phyloP scores from a whole-genome alignment of 2,329 filamentous ascomycete species.

The Gaeumannomyces tritici region DNA sequence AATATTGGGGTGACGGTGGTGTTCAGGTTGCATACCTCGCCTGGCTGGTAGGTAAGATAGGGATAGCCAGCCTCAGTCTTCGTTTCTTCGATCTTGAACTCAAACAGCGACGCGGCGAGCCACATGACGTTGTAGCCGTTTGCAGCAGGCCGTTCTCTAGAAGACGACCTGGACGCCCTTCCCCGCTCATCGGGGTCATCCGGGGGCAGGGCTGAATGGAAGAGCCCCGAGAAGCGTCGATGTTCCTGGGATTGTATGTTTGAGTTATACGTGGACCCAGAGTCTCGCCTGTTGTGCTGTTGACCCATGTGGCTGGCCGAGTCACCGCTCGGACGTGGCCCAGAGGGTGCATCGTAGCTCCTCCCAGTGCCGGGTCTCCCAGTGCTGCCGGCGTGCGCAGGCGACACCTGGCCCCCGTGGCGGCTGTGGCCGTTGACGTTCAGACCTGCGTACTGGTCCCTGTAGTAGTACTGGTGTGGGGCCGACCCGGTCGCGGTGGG shows the following conservation, averaged over 20 bases:
- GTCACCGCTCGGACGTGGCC: constrained; percentile 13
- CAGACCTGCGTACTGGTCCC: constrained; percentile 38
- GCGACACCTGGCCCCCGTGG: background rate
- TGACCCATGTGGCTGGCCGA: constrained; percentile 4
- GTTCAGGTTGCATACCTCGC: constrained; percentile 51
- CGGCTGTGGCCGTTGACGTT: constrained; percentile 13
- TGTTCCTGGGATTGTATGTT: constrained; percentile 26
- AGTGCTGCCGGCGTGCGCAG: constrained; percentile 14
- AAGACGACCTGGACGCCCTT: constrained; percentile 48
- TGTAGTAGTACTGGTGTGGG: constrained; percentile 46
- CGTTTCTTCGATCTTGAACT: constrained; percentile 92
- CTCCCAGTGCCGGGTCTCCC: constrained; percentile 50
- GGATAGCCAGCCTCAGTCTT: constrained; percentile 91
- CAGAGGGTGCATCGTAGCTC: constrained; percentile 42
- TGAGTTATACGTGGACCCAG: constrained; percentile 44
- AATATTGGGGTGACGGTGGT: constrained; percentile 14
- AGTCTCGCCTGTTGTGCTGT: constrained; percentile 38
- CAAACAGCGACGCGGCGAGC: constrained; percentile 86
- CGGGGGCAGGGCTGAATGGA: constrained; percentile 78
- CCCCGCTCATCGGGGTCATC: constrained; percentile 49
- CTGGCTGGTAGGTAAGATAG: constrained; percentile 89
- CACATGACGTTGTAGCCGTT: constrained; percentile 69
- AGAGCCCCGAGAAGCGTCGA: constrained; percentile 63
- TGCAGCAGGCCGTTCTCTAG: constrained; percentile 44
- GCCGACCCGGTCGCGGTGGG: constrained; percentile 32